Conservation (phyloP, 192 early-diverging fungal genomes). For the Linnemannia schmuckeri region DNA sequence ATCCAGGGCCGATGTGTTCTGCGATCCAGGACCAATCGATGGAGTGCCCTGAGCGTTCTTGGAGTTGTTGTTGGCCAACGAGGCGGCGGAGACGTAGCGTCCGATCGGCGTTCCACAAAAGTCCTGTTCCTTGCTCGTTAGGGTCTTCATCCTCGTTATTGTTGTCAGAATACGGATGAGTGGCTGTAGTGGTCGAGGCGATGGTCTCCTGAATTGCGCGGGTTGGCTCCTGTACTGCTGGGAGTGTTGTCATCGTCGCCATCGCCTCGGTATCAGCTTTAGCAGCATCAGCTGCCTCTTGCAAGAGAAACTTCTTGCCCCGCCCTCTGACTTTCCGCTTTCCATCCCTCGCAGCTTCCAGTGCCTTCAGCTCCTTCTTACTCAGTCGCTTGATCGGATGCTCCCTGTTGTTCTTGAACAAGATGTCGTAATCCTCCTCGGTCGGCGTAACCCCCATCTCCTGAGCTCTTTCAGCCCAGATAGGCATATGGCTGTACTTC, state of each 20-base stretch:
- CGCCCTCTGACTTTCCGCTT: not conserved
- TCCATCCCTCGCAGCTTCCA: not conserved
- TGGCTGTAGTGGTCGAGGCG: not conserved
- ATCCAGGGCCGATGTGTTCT: conserved; percentile 43
- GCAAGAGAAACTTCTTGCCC: not conserved
- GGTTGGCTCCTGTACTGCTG: no score
- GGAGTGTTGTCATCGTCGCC: not conserved
- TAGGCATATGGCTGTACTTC: conserved; percentile 34
- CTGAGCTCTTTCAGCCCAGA: conserved; percentile 22
- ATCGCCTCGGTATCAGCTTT: not conserved
- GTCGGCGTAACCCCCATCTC: conserved; percentile 4
- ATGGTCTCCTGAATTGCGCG: no score
- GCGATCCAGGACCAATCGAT: conserved; percentile 53
- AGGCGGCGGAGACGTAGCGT: conserved; percentile 19
- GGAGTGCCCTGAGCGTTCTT: not conserved
- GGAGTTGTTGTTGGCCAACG: conserved; percentile 37
- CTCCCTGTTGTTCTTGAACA: not conserved
- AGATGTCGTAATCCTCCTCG: conserved; percentile 19
- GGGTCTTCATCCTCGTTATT: not conserved
- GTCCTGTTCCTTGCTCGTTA: not conserved
- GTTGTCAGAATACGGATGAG: not conserved
- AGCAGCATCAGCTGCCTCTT: not conserved
- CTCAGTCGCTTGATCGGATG: not conserved
- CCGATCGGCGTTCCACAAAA: conserved; percentile 11
- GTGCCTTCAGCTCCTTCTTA: not conserved